Percentiles rank a stretch among this genome's conserved stretches.
phyloP scores from a whole-genome alignment of 306 rosid genomes.

The Argentina anserina region DNA sequence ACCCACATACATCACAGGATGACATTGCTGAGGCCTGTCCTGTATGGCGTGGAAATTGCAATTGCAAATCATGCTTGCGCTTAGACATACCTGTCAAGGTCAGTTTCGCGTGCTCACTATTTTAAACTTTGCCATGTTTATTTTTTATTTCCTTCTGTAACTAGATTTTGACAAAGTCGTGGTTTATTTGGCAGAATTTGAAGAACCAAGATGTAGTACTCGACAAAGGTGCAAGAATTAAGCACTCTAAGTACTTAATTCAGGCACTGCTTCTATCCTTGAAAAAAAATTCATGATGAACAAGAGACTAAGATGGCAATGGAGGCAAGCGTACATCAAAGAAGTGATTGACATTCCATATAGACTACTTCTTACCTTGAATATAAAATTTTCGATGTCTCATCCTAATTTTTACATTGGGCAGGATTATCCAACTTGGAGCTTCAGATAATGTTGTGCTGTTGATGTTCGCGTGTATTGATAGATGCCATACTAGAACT shows the following conservation, averaged over 20 bases:
- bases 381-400: not conserved
- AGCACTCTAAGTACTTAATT: slow-evolving; percentile 43
- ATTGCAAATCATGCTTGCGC: slow-evolving; percentile 80
- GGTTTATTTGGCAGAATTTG: slow-evolving; percentile 29
- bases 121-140: not conserved
- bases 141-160: not conserved
- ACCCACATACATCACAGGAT: slow-evolving; percentile 48
- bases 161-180: not conserved
- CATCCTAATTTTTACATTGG: slow-evolving; percentile 5
- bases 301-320: slow-evolving; percentile 49
- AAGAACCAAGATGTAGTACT: not conserved
- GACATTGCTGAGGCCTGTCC: slow-evolving; percentile 63
- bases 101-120: slow-evolving; percentile 9
- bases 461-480: slow-evolving; percentile 68
- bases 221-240: slow-evolving; percentile 11
- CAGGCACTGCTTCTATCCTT: slow-evolving; percentile 60
- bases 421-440: slow-evolving; percentile 30
- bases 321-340: slow-evolving; percentile 49
- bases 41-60: slow-evolving; percentile 71
- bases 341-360: not conserved
- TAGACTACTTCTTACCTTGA: not conserved
- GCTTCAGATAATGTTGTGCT: slow-evolving; percentile 29
- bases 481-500: slow-evolving; percentile 29
- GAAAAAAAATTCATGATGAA: slow-evolving; percentile 54
- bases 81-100: slow-evolving; percentile 38